Evolutionary conservation across 2,329 filamentous ascomycete genomes (phyloP), one percentile per base, ranked within the genome.

Genomic region (Fusarium piperis): DNA sequence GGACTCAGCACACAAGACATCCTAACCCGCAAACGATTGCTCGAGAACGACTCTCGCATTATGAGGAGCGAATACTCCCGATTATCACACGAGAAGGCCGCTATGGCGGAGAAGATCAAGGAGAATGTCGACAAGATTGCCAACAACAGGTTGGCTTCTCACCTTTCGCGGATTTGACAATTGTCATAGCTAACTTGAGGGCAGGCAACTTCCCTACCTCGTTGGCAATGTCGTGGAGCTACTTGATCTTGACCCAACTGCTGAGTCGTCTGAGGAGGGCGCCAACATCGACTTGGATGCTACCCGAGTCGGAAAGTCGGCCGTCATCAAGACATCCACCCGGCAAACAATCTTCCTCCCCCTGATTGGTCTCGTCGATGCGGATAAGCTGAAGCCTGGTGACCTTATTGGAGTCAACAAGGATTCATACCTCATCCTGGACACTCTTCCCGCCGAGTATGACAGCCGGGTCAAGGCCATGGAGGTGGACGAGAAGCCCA

Each of bases 401-500:
- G 97, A 99, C 79, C 88, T 99, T 53, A 99, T 99, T 70, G 96
- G 96, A 83, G 95, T 99, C 65, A 98, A 99, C 83, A 99, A 99
- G 85, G 97, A 99, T 79, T 98, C 95, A 65, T 99, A 99, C 81
- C 91, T 99, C 36, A 94, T 99, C 73, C 89, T 99, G 64, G 97
- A 99, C 80, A 99, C 96, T 26, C 87, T 99, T 74, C 96, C 96
- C 2, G 96, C 96, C 52, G 97, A 99, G 82, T 99, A 99, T 80
- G 96, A 99, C 81, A 98, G 95, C 84, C 91, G 96, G 82, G 96
- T 99, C 74, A 99, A 99, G 87, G 97, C 97, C 36, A 99, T 99
- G 96, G 97, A 99, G 86, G 96, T 99, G 9, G 96, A 99, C 78
- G 97, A 99, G 88, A 99, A 99, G 88, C 97, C 96, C 11, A 98